These are phyloP conservation scores for Trichaptum fuscoviolaceum DNA, from an alignment of 768 basidiomycete species.

Conservation along the genomic window DNA sequence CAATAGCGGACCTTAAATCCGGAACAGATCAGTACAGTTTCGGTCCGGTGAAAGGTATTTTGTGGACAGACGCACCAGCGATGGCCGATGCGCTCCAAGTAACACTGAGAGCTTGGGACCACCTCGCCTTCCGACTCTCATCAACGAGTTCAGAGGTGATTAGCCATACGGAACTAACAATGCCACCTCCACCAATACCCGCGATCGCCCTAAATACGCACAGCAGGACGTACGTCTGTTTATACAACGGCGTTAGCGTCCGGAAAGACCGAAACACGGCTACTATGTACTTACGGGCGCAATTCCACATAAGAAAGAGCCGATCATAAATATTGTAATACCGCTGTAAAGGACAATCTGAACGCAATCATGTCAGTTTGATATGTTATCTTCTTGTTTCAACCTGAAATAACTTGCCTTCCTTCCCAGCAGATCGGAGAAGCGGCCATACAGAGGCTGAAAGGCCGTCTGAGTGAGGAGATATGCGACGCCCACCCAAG, in stretches of 20 bases:
- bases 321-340: conserved; percentile 68
- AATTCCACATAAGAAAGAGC: conserved; percentile 74
- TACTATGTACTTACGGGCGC: conserved; percentile 53
- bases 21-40: not conserved
- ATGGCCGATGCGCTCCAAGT: conserved; percentile 86
- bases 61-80: conserved; percentile 27
- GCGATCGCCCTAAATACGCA: conserved; percentile 61
- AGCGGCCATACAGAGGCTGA: conserved; percentile 75
- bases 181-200: conserved; percentile 83
- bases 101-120: conserved; percentile 79
- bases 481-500: conserved; percentile 83
- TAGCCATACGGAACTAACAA: conserved; percentile 82
- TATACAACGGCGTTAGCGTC: conserved; percentile 14
- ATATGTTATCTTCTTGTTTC: conserved; percentile 9
- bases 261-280: conserved; percentile 13
- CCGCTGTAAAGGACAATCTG: conserved; percentile 69
- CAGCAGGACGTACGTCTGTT: conserved; percentile 47
- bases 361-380: conserved; percentile 1
- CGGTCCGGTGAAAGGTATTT: not conserved
- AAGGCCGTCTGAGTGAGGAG: conserved; percentile 83
- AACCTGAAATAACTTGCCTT: conserved; percentile 44
- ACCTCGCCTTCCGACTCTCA: conserved; percentile 63
- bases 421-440: conserved; percentile 76
- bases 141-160: conserved; percentile 83
- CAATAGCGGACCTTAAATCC: conserved; percentile 55